Percentiles rank a stretch among this genome's conserved stretches.
Conservation (phyloP, 2,329 filamentous ascomycete species). For the Beauveria australis region DNA sequence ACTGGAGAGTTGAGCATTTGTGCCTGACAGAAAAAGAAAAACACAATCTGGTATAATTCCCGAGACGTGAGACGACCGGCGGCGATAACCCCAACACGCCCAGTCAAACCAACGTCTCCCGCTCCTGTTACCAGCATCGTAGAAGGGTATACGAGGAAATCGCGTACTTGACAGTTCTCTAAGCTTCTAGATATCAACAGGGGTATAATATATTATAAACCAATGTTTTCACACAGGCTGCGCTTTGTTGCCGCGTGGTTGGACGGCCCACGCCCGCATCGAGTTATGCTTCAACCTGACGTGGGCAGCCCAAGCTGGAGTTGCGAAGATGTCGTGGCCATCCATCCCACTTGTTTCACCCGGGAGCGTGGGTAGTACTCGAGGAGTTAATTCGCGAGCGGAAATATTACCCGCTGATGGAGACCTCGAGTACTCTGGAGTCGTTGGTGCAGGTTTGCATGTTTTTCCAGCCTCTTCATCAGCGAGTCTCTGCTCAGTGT, state of each 20-base stretch:
- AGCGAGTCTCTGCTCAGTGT: constrained; percentile 27
- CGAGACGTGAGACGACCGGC: no score
- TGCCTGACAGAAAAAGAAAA: no score
- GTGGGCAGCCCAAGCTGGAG: neutral
- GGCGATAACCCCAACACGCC: no score
- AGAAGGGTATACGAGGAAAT: no score
- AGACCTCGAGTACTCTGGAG: neutral
- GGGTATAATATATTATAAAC: neutral
- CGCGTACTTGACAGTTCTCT: no score
- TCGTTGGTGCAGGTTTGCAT: neutral
- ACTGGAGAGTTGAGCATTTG: neutral
- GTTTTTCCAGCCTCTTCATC: constrained; percentile 17
- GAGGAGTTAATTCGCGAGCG: no score
- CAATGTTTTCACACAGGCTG: neutral
- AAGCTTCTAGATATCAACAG: no score
- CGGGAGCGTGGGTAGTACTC: neutral
- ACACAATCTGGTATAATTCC: no score
- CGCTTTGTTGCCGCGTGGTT: neutral
- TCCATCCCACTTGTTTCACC: neutral
- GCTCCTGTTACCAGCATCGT: no score
- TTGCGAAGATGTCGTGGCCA: constrained; percentile 2
- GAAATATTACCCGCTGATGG: neutral
- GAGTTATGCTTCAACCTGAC: neutral
- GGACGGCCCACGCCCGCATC: neutral
- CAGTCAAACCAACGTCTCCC: no score